Evolutionary conservation across 495 filamentous ascomycete genomes (phyloP).

Genomic region (Aspergillus ostianus): DNA sequence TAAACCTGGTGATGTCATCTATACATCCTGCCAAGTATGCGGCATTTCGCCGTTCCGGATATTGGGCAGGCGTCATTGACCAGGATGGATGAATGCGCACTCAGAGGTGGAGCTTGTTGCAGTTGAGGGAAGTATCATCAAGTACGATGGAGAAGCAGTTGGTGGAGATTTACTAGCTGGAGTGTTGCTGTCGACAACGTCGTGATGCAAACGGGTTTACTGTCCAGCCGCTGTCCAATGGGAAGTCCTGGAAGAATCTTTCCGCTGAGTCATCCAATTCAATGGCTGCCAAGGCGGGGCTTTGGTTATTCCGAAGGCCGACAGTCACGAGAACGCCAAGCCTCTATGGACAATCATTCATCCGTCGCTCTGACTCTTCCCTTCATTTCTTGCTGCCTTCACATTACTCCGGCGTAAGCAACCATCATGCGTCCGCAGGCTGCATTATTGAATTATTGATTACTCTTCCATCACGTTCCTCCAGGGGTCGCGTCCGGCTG

Average conservation of each 20-base stretch:
- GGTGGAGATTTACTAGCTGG: background rate
- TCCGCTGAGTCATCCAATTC: no score
- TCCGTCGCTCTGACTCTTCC: no score
- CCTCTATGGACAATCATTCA: no score
- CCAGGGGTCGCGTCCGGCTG: background rate
- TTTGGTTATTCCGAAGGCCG: no score
- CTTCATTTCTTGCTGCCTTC: no score
- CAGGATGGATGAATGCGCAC: background rate
- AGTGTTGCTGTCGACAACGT: background rate
- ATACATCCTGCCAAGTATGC: background rate
- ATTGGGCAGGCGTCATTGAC: background rate
- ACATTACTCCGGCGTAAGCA: no score
- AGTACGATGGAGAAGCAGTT: background rate
- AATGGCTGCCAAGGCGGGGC: no score
- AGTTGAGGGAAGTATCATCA: background rate
- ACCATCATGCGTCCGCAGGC: no score
- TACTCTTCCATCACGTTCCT: background rate
- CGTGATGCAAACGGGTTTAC: no score
- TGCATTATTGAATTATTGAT: no score
- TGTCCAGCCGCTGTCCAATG: no score
- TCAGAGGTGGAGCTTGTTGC: background rate
- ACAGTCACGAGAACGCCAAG: background rate
- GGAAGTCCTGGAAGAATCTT: no score
- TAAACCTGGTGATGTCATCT: background rate
- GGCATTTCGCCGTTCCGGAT: background rate